A percentile compares a stretch with the other conserved stretches of the same genome.
These are phyloP conservation scores for Botrytis cinerea DNA, from an alignment of 2,329 filamentous ascomycete genomes.

Conservation along the genomic window DNA sequence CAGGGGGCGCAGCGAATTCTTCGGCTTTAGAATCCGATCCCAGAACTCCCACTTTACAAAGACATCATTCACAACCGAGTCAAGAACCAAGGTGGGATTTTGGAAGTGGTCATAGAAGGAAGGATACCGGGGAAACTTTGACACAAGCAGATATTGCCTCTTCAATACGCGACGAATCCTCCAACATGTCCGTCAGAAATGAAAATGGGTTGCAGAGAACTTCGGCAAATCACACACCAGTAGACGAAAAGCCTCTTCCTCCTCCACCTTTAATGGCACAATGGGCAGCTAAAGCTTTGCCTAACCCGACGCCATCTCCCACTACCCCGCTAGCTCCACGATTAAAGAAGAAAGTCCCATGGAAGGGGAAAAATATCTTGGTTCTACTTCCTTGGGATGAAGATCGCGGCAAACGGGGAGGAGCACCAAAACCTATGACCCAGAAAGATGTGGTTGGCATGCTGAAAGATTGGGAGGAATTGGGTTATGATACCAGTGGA, in stretches of 20 bases:
- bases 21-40: conserved; percentile 39
- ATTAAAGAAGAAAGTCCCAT: conserved; percentile 70
- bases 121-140: conserved; percentile 41
- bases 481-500: conserved; percentile 68
- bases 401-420: conserved; percentile 59
- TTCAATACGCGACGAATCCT: conserved; percentile 13
- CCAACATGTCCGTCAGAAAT: conserved; percentile 33
- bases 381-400: conserved; percentile 70
- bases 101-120: conserved; percentile 38
- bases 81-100: conserved; percentile 28
- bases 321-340: conserved; percentile 52
- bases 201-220: conserved; percentile 33
- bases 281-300: conserved; percentile 25
- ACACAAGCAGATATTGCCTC: conserved; percentile 39
- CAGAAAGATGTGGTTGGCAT: conserved; percentile 60
- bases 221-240: conserved; percentile 29
- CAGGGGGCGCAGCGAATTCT: conserved; percentile 52
- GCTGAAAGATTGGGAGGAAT: conserved; percentile 65
- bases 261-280: conserved; percentile 38
- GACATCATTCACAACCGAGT: conserved; percentile 37
- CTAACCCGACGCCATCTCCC: conserved; percentile 31
- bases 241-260: conserved; percentile 46
- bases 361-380: conserved; percentile 74
- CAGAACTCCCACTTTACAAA: conserved; percentile 41
- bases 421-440: conserved; percentile 55